phyloP scores from a whole-genome alignment of 208 protist genomes.

The Trypanosoma melophagium region DNA sequence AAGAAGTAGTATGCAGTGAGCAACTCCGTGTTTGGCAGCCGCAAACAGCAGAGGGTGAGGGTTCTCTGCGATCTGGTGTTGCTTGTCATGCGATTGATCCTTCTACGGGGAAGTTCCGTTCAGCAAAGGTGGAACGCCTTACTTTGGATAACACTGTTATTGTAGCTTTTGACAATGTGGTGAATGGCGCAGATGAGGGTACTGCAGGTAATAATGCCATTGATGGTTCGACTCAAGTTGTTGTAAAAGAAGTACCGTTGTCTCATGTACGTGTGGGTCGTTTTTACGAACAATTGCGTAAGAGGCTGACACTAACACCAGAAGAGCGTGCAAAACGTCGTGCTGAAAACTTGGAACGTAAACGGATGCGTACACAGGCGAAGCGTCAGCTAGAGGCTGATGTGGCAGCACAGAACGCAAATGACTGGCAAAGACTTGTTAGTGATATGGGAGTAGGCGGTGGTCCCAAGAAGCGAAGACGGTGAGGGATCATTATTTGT shows the following conservation, averaged over 20 bases:
- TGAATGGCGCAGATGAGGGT: constrained; percentile 10
- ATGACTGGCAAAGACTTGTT: constrained; percentile 73
- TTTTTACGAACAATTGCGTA: constrained; percentile 65
- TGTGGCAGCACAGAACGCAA: constrained; percentile 56
- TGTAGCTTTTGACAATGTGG: constrained; percentile 34
- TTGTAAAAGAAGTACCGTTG: constrained; percentile 50
- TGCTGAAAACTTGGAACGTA: constrained; percentile 40
- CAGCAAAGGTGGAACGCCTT: constrained; percentile 60
- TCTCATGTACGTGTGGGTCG: constrained; percentile 57
- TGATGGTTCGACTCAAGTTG: neutral
- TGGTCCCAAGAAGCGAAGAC: constrained; percentile 15
- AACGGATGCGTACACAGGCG: constrained; percentile 46
- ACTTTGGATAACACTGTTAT: constrained; percentile 66
- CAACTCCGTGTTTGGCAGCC: constrained; percentile 58
- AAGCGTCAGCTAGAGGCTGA: constrained; percentile 42
- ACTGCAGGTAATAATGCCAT: neutral
- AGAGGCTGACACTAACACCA: constrained; percentile 41
- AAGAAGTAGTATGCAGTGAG: constrained; percentile 61
- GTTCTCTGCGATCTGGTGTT: constrained; percentile 42
- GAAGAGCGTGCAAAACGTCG: constrained; percentile 46
- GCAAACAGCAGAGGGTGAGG: constrained; percentile 20
- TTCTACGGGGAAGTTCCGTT: constrained; percentile 33
- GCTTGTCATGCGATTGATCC: constrained; percentile 74
- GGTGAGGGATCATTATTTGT: constrained; percentile 1
- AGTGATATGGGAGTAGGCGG: constrained; percentile 43